Conservation (phyloP, 129 eudicot genomes). For the Solidago caesia region DNA sequence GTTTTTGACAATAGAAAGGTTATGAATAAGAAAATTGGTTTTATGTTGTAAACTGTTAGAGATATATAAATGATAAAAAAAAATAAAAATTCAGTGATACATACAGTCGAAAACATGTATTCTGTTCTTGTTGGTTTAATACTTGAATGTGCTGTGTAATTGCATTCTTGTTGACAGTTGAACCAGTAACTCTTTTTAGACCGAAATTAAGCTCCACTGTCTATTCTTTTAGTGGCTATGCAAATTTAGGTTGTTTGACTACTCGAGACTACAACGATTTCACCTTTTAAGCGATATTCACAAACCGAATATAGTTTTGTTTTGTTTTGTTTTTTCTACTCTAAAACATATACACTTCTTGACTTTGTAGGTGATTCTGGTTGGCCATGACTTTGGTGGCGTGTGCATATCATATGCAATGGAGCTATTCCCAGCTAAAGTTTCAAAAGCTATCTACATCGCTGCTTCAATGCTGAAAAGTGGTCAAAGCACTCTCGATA, state of each 20-base stretch:
- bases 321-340: not conserved
- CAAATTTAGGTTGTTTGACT: not conserved
- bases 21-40: not conserved
- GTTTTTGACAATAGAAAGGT: not conserved
- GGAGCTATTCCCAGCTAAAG: constrained; percentile 70
- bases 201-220: no score
- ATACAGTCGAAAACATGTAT: not conserved
- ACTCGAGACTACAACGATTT: not conserved
- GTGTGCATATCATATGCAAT: constrained; percentile 86
- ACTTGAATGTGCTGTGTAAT: constrained; percentile 7
- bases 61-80: not conserved
- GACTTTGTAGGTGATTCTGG: constrained; percentile 76
- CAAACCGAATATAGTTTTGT: not conserved
- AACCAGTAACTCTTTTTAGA: no score
- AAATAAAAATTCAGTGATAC: not conserved
- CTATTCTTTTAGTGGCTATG: not conserved
- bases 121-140: constrained; percentile 5
- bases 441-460: constrained; percentile 77
- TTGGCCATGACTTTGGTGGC: constrained; percentile 95
- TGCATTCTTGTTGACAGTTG: not conserved
- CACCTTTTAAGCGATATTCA: not conserved
- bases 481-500: constrained; percentile 83
- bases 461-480: constrained; percentile 85
- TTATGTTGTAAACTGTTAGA: not conserved
- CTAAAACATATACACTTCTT: not conserved